phyloP scores from a whole-genome alignment of 108 stramenopile species.

The Parmales sp. region DNA sequence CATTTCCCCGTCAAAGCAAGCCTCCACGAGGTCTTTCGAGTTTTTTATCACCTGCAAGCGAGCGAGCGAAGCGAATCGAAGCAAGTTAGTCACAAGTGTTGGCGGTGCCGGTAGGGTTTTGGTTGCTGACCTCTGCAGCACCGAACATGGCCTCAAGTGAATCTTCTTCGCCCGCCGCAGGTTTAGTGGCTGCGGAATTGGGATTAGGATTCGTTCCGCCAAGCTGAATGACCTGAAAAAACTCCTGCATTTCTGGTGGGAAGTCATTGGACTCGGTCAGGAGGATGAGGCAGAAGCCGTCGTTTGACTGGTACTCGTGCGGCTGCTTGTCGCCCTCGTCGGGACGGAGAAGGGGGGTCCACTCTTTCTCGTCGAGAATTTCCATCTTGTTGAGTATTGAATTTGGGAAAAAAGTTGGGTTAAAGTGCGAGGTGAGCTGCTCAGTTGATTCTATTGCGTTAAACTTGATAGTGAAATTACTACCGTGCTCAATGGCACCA shows the following conservation, averaged over 20 bases:
- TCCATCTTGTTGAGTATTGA: constrained; percentile 15
- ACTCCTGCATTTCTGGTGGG: neutral
- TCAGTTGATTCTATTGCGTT: constrained; percentile 1
- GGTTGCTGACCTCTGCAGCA: constrained; percentile 17
- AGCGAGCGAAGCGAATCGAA: no score
- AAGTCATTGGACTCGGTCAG: constrained; percentile 6
- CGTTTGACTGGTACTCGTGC: constrained; percentile 12
- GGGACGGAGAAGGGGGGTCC: constrained; percentile 14
- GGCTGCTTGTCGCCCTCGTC: constrained; percentile 18
- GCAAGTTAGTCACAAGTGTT: neutral
- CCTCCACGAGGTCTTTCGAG: constrained; percentile 23
- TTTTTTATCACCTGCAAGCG: neutral
- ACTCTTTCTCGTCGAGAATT: constrained; percentile 20
- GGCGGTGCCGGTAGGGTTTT: neutral
- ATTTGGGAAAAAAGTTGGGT: constrained; percentile 16
- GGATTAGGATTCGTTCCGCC: constrained; percentile 11
- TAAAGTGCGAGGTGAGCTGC: constrained; percentile 15
- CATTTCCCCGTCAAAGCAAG: constrained; percentile 34
- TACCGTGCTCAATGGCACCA: constrained; percentile 17
- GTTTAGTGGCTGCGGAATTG: no score
- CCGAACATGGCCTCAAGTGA: constrained; percentile 18
- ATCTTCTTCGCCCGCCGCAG: constrained; percentile 1
- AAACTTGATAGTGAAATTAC: constrained; percentile 19
- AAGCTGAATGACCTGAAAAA: constrained; percentile 16
- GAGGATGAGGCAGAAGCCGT: constrained; percentile 24